A percentile compares a stretch with the other conserved stretches of the same genome.
phyloP scores from a whole-genome alignment of 2,329 filamentous ascomycete genomes.

The Arachnopeziza araneosa region DNA sequence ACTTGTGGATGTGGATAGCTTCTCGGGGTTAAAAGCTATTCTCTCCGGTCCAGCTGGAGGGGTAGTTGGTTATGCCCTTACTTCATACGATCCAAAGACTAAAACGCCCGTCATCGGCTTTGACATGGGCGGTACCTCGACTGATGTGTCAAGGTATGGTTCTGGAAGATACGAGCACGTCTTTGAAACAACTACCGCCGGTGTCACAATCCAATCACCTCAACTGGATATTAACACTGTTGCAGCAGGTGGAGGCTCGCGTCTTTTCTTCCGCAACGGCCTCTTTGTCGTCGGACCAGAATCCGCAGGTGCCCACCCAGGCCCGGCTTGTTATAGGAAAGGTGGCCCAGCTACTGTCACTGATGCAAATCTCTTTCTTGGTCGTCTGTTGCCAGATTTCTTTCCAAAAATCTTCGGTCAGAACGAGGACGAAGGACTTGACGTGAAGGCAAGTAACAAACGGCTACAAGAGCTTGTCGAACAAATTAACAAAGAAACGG shows the following conservation, averaged over 20 bases:
- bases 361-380: slow-evolving; percentile 83
- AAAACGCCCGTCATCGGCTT: slow-evolving; percentile 87
- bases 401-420: slow-evolving; percentile 95
- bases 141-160: slow-evolving; percentile 83
- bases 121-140: slow-evolving; percentile 92
- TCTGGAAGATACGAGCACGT: slow-evolving; percentile 86
- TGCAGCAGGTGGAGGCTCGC: slow-evolving; percentile 80
- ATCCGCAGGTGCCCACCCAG: slow-evolving; percentile 82
- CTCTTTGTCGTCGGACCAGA: slow-evolving; percentile 88
- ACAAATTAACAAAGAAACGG: slow-evolving; percentile 71
- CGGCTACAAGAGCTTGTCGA: slow-evolving; percentile 71
- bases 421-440: slow-evolving; percentile 76
- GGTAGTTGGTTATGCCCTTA: slow-evolving; percentile 87
- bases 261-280: slow-evolving; percentile 82
- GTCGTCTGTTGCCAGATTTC: slow-evolving; percentile 79
- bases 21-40: slow-evolving; percentile 80
- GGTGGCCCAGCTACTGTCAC: slow-evolving; percentile 88
- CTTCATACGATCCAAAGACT: slow-evolving; percentile 78
- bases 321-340: slow-evolving; percentile 87
- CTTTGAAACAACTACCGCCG: slow-evolving; percentile 88
- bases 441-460: slow-evolving; percentile 67
- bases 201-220: slow-evolving; percentile 88
- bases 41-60: slow-evolving; percentile 88
- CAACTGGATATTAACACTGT: slow-evolving; percentile 95
- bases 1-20: slow-evolving; percentile 68